These are phyloP conservation scores for Phragmites australis DNA, from an alignment of 176 grass and related monocot genomes.

Conservation along the genomic window DNA sequence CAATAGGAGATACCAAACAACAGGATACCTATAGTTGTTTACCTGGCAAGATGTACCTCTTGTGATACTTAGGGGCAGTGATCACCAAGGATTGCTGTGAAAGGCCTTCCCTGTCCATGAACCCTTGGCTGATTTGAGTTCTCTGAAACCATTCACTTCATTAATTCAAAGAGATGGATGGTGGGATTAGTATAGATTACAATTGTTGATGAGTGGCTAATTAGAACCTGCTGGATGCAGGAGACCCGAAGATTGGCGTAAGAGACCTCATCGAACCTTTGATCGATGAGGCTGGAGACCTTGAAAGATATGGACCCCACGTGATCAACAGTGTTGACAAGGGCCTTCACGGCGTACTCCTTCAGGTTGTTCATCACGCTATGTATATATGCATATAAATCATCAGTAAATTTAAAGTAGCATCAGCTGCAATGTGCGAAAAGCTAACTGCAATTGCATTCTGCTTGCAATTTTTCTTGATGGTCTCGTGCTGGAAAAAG, in stretches of 20 bases:
- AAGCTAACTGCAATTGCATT: conserved; percentile 4
- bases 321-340: conserved; percentile 85
- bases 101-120: conserved; percentile 76
- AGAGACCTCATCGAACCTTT: conserved; percentile 54
- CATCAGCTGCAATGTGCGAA: not conserved
- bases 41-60: conserved; percentile 82
- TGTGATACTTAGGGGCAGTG: conserved; percentile 81
- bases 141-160: conserved; percentile 47
- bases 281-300: conserved; percentile 56
- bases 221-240: conserved; percentile 66
- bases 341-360: conserved; percentile 73
- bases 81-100: conserved; percentile 80
- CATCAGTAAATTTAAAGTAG: not conserved
- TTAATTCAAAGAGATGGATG: not conserved
- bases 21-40: not conserved
- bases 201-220: not conserved
- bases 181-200: not conserved
- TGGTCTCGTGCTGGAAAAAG: not conserved
- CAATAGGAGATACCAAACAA: not conserved
- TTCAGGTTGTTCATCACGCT: conserved; percentile 70
- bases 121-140: conserved; percentile 56
- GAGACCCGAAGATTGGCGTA: conserved; percentile 51
- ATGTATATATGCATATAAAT: not conserved
- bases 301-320: conserved; percentile 82
- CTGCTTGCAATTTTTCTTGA: not conserved